Base-by-base conservation (phyloP, 208 protist species). In the Angomonas ambiguus region DNA sequence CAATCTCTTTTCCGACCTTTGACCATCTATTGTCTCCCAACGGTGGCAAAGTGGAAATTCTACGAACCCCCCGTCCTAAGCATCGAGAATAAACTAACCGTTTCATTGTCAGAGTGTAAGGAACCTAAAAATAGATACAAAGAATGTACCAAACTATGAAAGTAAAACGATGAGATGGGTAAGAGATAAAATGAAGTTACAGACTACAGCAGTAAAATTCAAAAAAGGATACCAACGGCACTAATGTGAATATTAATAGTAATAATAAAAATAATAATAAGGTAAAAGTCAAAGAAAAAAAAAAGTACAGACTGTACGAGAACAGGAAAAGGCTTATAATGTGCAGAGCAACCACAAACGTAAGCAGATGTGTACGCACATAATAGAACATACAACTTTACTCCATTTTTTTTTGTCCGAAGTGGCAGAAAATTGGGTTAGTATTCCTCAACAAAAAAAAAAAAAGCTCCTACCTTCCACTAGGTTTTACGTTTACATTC, bases 1-100 rank as follows among this genome's bases (percentile, higher is more conserved):
- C 65, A 18, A 95, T 72, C 24, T 67, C 82, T 42, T 79, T 77
- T 0, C 90, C 90, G 2, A 95, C 27, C 3, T 63, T 56, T 13
- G 72, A 60, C 83, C 85, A 95, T 30, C 69, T 57, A 27, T 18
- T 35, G 60, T 88, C 79, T 11, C 51, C 68, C 3, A 28, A 11
- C 3, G 32, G 18, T 2, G 86, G 82, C 35, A 93, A 68, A 20
- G 55, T 69, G 0, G 83, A 82, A 61, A 65, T 34, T 53, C 25
- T 56, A 27, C 53, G n/a, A 16, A 4, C 35, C 35, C 25, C 35
- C 35, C 5, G 30, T 60, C 30, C 35, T 2, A 20, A 34, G 11
- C 25, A 28, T 22, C 5, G 49, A 5, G 25, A 56, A 56, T 56
- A 56, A 56, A 27, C n/a, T n/a, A n/a, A n/a, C n/a, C n/a, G n/a